Base-by-base conservation (phyloP, 2,329 filamentous ascomycete genomes). In the Sporothrix mexicana region DNA sequence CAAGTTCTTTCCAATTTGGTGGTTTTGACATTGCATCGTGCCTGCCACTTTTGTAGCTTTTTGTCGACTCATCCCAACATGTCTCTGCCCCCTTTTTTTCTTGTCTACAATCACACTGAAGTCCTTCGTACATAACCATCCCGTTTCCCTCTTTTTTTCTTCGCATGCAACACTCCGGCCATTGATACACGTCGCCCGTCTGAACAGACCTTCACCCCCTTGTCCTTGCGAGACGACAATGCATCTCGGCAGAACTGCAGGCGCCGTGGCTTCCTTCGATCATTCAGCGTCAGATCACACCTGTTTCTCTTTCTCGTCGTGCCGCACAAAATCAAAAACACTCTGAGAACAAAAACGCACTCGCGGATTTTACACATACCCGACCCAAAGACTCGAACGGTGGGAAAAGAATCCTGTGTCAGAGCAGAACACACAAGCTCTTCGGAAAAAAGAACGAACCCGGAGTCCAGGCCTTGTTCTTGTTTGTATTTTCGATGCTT, bases 241-340 rank as follows among this genome's bases (percentile, higher is more conserved):
- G 55, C 57, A 30, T 71, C 43, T 62, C 55, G 43, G 55, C 69
- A 62, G 53, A 70, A 61, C 53, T 70, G 53, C 43, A 61, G 23
- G 20, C n/a, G 43, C 30, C 53, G 53, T 61, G 30, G 53, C 36
- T 15, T 61, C 36, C 53, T 47, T 20, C 41, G 68, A 47, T 45
- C 53, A 47, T 45, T 41, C 68, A 43, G n/a, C 36, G 36, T 41
- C 53, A 47, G 53, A 70, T 61, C 55, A 49, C 55, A 41, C 23
- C 6, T 17, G 41, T 43, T 13, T 36, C 53, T 69, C 30, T 43
- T 13, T 36, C 53, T 69, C 30, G 41, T 59, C 15, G 23, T 53
- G 66, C 66, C 25, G 49, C 49, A 17, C 66, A 20, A 13, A 43
- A 47, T 55, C 17, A 10, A 13, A 43, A 47, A 69, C 25, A 10